Evolutionary conservation across 345 rosid species (phyloP).

Genomic region (Durio zibethinus): DNA sequence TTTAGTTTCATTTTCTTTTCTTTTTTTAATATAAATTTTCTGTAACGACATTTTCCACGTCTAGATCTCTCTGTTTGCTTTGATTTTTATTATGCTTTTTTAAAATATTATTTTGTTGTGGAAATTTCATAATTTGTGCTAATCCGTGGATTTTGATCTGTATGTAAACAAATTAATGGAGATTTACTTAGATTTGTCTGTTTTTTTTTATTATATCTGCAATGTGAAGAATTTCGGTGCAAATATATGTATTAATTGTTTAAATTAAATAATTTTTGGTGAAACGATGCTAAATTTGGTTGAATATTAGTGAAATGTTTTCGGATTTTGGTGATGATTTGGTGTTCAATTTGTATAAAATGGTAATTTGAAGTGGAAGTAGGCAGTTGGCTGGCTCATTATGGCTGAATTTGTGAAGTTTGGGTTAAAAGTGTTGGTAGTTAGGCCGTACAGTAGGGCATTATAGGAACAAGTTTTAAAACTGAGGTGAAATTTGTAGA

Average conservation of each 20-base stretch:
- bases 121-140: not conserved
- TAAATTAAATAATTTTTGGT: not conserved
- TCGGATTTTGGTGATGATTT: not conserved
- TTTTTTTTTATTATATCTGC: not conserved
- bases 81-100: not conserved
- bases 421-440: not conserved
- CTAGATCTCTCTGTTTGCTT: conserved; percentile 24
- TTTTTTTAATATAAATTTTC: not conserved
- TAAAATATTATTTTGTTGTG: not conserved
- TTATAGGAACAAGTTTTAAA: not conserved
- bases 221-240: not conserved
- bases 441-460: not conserved
- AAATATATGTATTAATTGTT: not conserved
- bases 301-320: not conserved
- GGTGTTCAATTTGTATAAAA: not conserved
- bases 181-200: not conserved
- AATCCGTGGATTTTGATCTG: conserved; percentile 1
- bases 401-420: not conserved
- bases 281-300: not conserved
- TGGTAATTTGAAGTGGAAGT: not conserved
- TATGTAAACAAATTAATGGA: not conserved
- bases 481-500: not conserved
- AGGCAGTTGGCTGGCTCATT: not conserved
- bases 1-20: not conserved
- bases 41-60: not conserved